Evolutionary conservation across 83 land plant genomes (phyloP), one percentile per base, ranked within the genome.

Genomic region (Picea engelmannii): DNA sequence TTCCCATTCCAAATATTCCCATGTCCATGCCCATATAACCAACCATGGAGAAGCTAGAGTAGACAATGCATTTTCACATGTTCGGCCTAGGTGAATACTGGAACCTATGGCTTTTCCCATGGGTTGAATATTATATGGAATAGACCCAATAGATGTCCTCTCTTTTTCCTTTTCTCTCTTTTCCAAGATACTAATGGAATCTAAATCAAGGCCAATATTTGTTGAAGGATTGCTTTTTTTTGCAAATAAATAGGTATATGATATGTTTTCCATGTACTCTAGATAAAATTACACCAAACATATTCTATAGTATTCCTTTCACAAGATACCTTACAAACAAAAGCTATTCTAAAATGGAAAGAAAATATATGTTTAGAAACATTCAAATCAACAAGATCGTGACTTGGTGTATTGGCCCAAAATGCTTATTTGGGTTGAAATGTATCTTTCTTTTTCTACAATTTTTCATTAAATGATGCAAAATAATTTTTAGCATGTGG

Each of bases 91-190:
- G 17, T 98, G 96, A 64, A 94, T 85, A 58, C 99, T 98, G 78
- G 97, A 91, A 31, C 98, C 98, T 98, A 97, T 97, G 31, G 98
- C 99, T 81, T 89, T 90, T 35, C 98, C 99, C 96, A 96, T 97
- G 58, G 82, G 82, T 4, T 81, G n/a, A 0, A 88, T 85, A 81
- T 52, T 71, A 6, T 95, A 90, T 73, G 88, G 68, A 17, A 81
- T 47, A 40, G 88, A 73, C 71, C 86, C 23, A 62, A 18, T n/a
- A 78, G 91, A 55, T 20, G 87, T 35, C 16, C 83, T 79, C 66
- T 90, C 82, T 81, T 87, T 83, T 69, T 86, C 84, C 69, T 87
- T 90, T 84, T 83, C 82, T 66, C 93, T 96, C 78, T 86, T 91
- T 58, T 92, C 96, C 76, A 83, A 92, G 70, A 90, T 85, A 63